phyloP scores from a whole-genome alignment of 495 filamentous ascomycete species.

The Immersiella caudata region DNA sequence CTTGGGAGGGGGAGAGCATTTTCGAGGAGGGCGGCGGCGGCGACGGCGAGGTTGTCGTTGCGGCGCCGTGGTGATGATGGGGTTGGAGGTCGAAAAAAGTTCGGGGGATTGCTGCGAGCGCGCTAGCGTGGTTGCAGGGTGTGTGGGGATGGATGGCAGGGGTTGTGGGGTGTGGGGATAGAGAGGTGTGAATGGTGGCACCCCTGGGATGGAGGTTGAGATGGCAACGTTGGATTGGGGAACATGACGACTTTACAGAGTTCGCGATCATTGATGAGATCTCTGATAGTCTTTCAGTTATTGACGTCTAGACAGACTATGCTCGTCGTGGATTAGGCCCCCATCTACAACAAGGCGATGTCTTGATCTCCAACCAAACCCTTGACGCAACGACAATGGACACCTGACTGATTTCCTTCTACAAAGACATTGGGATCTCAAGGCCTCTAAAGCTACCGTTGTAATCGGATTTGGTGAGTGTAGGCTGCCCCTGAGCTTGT shows the following conservation, averaged over 20 bases:
- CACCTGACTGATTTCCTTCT: neutral
- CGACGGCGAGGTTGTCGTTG: conserved; percentile 4
- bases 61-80: conserved; percentile 13
- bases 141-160: too few relatives aligned
- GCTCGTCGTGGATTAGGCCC: neutral
- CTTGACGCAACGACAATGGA: neutral
- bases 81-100: neutral
- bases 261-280: too few relatives aligned
- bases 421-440: neutral
- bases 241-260: too few relatives aligned
- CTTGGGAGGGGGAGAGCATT: conserved; percentile 56
- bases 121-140: too few relatives aligned
- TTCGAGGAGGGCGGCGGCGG: neutral
- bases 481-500: too few relatives aligned
- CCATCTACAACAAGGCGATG: neutral
- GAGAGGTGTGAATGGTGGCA: too few relatives aligned
- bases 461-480: too few relatives aligned
- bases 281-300: neutral
- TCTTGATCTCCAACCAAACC: neutral
- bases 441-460: too few relatives aligned
- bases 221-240: too few relatives aligned
- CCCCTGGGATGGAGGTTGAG: too few relatives aligned
- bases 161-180: too few relatives aligned
- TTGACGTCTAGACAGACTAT: neutral
- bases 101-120: neutral